A percentile compares a stretch with the other conserved stretches of the same genome.
These are phyloP conservation scores for Erigeron canadensis DNA, from an alignment of 129 eudicot species.

Conservation along the genomic window DNA sequence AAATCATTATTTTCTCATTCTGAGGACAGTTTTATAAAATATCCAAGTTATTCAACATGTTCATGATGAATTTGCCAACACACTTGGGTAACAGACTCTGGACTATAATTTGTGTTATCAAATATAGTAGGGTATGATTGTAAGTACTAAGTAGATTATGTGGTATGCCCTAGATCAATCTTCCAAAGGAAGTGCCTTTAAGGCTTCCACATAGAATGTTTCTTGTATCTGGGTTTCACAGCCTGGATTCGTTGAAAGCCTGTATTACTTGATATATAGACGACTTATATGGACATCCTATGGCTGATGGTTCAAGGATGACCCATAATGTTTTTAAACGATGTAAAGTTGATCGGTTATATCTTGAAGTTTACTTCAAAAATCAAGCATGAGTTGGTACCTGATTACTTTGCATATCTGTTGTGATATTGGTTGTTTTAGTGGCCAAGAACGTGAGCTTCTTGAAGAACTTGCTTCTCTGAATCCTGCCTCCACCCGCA, in stretches of 20 bases:
- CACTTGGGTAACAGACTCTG: too few species aligned
- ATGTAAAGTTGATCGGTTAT: not conserved
- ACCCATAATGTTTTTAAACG: not conserved
- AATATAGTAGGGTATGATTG: too few species aligned
- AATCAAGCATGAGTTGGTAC: not conserved
- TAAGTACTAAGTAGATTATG: too few species aligned
- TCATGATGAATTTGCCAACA: too few species aligned
- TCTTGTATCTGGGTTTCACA: not conserved
- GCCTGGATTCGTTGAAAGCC: not conserved
- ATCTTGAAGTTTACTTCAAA: not conserved
- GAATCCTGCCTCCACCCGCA: constrained; percentile 44
- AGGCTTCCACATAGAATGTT: too few species aligned
- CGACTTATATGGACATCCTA: not conserved
- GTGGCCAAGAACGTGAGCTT: constrained; percentile 79
- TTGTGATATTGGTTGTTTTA: constrained; percentile 30
- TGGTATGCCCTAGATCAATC: too few species aligned
- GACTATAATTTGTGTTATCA: too few species aligned
- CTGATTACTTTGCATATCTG: constrained; percentile 7
- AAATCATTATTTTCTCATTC: not conserved
- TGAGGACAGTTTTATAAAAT: not conserved
- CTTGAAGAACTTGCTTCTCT: constrained; percentile 89
- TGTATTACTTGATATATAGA: not conserved
- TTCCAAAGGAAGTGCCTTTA: too few species aligned
- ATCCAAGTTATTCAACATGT: not conserved
- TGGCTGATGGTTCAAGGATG: not conserved